Evolutionary conservation across 2,329 filamentous ascomycete genomes (phyloP), one percentile per base, ranked within the genome.

Genomic region (Myriosclerotinia scirpicola): DNA sequence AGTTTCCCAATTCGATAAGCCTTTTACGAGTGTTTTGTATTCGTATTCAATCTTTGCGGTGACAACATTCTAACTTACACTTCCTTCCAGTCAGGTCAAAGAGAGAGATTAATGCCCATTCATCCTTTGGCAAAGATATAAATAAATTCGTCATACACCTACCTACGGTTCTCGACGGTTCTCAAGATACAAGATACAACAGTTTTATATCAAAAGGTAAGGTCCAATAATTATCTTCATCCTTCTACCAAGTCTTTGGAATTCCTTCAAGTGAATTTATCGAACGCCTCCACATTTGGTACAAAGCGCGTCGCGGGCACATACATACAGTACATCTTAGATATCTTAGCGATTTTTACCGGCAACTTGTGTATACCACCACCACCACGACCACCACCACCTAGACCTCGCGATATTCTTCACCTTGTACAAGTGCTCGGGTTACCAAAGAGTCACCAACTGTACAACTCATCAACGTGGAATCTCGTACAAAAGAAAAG

Each of bases 381-480:
- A 58, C 50, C 58, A 56, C 48, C 50, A 34, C 30, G 3, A 46
- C 44, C 46, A 63, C 50, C 58, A 58, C 50, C 58, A 56, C 48
- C 50, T 66, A 58, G 34, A 64, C 50, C 34, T 60, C 55, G 44
- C 48, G 36, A 54, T 42, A 62, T 55, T 48, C n/a, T 64, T 36
- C 20, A 30, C 62, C 44, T 59, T 36, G 38, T n/a, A 48, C 58
- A 61, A 38, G 58, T 65, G 48, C 54, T 60, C 54, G 22, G 44
- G 64, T 65, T 65, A 65, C 64, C 30, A 44, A 46, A 52, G 36
- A 65, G 36, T 65, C 55, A 26, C 36, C 64, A 61, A 66, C 46
- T 64, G 68, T 72, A 68, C 71, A 66, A 71, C 70, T 64, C 65
- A 65, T 42, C 71, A 73, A 72, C 72, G 71, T 72, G 71, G 70